Percentiles rank a stretch among this genome's conserved stretches.
These are phyloP conservation scores for Mariannaea sp. DNA, from an alignment of 2,329 filamentous ascomycete genomes.

Conservation along the genomic window DNA sequence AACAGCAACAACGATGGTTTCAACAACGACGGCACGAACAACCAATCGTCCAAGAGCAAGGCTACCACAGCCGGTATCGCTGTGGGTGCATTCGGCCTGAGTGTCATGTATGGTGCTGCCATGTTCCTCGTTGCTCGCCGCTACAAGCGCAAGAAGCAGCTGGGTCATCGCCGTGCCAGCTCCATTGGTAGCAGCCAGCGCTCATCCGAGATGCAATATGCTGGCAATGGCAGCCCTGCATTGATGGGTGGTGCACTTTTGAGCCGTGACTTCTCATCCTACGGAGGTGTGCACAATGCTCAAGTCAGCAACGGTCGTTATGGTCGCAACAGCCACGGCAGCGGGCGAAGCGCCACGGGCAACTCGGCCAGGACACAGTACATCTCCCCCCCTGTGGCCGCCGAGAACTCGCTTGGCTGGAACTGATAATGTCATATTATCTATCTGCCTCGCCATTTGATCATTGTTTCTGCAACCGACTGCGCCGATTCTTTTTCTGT, in stretches of 20 bases:
- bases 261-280: conserved; percentile 60
- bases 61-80: conserved; percentile 73
- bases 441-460: conserved; percentile 22
- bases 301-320: conserved; percentile 17
- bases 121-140: conserved; percentile 93
- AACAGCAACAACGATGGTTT: conserved; percentile 49
- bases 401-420: conserved; percentile 95
- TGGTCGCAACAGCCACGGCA: conserved; percentile 66
- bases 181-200: conserved; percentile 63
- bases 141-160: conserved; percentile 84
- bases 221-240: conserved; percentile 56
- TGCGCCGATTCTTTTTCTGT: conserved; percentile 33
- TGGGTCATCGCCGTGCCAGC: conserved; percentile 75
- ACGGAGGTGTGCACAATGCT: conserved; percentile 50
- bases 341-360: conserved; percentile 61
- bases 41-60: conserved; percentile 62
- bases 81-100: conserved; percentile 76
- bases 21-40: conserved; percentile 48
- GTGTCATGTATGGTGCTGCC: conserved; percentile 85
- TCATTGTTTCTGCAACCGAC: conserved; percentile 30
- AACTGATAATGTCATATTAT: conserved; percentile 59
- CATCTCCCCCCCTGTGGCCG: conserved; percentile 89
- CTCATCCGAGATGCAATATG: conserved; percentile 59
- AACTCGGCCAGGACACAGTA: conserved; percentile 62
- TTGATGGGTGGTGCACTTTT: conserved; percentile 73